A percentile compares a stretch with the other conserved stretches of the same genome.
Evolutionary conservation across 1,284 basidiomycete genomes (phyloP).

Genomic region (Microbotryum saponariae): DNA sequence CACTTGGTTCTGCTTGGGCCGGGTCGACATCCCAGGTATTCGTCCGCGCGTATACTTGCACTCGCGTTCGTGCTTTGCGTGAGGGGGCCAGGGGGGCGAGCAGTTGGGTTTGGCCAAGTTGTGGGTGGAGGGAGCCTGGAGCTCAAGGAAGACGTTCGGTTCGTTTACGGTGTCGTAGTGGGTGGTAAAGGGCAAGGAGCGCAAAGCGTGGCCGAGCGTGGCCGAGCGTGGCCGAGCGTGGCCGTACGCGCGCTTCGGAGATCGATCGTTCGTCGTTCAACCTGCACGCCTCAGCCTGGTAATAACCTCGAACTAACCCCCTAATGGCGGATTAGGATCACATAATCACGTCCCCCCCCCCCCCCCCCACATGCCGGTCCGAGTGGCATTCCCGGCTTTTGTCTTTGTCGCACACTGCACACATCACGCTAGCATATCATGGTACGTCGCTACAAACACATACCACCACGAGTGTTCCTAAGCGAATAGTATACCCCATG

Average conservation of each 20-base stretch:
- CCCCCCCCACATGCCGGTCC: neutral
- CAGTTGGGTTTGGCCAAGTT: neutral
- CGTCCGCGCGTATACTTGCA: neutral
- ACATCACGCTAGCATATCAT: neutral
- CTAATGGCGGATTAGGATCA: no score
- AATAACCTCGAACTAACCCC: no score
- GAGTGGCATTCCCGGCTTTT: neutral
- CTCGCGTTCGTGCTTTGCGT: neutral
- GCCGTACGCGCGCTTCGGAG: neutral
- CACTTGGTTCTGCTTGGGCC: slow-evolving; percentile 23
- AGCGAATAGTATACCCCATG: no score
- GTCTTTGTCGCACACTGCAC: neutral
- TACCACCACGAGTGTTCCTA: neutral
- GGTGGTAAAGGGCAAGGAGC: neutral
- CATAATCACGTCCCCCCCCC: neutral
- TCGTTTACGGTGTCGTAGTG: neutral
- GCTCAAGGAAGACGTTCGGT: no score
- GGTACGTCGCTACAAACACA: neutral
- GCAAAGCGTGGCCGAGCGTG: neutral
- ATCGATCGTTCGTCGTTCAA: neutral
- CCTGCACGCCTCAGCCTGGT: no score
- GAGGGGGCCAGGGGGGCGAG: neutral
- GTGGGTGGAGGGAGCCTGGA: neutral
- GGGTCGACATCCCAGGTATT: slow-evolving; percentile 19
- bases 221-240: neutral